Base-by-base conservation (phyloP, 1,284 basidiomycete species). In the Apiotrichum brassicae region DNA sequence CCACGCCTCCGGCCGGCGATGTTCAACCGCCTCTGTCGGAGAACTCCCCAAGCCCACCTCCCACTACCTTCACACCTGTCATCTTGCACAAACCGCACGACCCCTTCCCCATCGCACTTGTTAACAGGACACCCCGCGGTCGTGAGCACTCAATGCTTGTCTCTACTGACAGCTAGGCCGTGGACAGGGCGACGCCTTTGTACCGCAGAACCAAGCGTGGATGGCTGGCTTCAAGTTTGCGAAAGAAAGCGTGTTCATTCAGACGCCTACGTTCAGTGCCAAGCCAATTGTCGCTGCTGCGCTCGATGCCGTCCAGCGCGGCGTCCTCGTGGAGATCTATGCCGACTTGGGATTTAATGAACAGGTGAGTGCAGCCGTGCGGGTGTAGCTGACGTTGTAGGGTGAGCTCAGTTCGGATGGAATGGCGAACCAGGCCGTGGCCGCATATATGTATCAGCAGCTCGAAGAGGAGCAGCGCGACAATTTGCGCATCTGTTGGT, bases 181-280 rank as follows among this genome's bases (percentile, higher is more conserved):
- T 2, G 61, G 59, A 11, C 59, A 65, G 24, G 56, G 59, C 7
- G 56, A 62, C 35, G 56, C 57, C 6, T 62, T 49, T 30, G 60
- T 62, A 1, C 81, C 84, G 3, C 84, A 87, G 68, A 81, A 83
- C 52, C 78, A 78, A 5, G 83, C 84, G 2, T 86, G 83, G 82
- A 75, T 86, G 32, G 79, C 82, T 6, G 83, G 76, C 1, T 76
- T 85, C 63, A 77, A 78, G 48, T 79, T 82, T 56, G 84, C 84
- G 7, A 70, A 77, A 63, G 75, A 78, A 59, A 79, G 72, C 47
- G 76, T 86, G n/a, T 85, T 87, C 67, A 82, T 86, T 49, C 82
- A 84, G 73, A 80, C 81, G 3, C 84, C 84, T 2, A 85, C 83
- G 23, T 79, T 85, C 58, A 86, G 85, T 57, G 82, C 84, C 0